Percentiles rank a stretch among this genome's conserved stretches.
phyloP scores from a whole-genome alignment of 169 alveolate species.

The Cystoisospora suis region DNA sequence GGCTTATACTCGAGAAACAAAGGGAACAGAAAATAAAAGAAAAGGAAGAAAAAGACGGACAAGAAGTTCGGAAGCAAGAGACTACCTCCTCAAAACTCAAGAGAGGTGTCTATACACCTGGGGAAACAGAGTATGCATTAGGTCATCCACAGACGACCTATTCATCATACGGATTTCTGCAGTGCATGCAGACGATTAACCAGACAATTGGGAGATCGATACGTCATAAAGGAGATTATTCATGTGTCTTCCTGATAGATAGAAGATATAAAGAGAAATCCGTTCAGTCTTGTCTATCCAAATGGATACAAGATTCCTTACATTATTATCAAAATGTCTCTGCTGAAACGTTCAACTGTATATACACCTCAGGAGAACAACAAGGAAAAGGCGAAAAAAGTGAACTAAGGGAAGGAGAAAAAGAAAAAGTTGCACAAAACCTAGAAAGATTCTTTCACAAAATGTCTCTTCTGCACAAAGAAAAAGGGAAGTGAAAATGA shows the following conservation, averaged over 20 bases:
- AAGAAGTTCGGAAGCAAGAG: neutral
- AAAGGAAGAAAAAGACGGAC: neutral
- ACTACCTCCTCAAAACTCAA: too few relatives aligned
- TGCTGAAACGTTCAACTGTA: too few relatives aligned
- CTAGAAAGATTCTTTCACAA: too few relatives aligned
- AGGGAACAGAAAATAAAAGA: neutral
- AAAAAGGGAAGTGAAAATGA: too few relatives aligned
- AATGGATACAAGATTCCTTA: slow-evolving; percentile 64
- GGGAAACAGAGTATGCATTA: too few relatives aligned
- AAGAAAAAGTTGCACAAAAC: too few relatives aligned
- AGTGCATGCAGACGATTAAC: slow-evolving; percentile 92
- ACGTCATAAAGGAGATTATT: slow-evolving; percentile 94
- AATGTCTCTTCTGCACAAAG: too few relatives aligned
- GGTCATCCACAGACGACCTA: too few relatives aligned
- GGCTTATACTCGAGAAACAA: neutral
- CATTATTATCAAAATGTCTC: neutral
- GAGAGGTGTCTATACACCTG: too few relatives aligned
- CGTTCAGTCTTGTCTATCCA: slow-evolving; percentile 69
- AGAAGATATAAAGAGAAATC: slow-evolving; percentile 74
- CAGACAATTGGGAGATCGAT: slow-evolving; percentile 97
- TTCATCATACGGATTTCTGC: slow-evolving; percentile 55
- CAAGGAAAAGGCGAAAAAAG: too few relatives aligned
- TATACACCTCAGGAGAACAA: too few relatives aligned
- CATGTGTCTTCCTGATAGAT: slow-evolving; percentile 91
- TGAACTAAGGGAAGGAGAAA: too few relatives aligned